Evolutionary conservation across 495 filamentous ascomycete genomes (phyloP), one percentile per base, ranked within the genome.

Genomic region (Extremus antarcticus): DNA sequence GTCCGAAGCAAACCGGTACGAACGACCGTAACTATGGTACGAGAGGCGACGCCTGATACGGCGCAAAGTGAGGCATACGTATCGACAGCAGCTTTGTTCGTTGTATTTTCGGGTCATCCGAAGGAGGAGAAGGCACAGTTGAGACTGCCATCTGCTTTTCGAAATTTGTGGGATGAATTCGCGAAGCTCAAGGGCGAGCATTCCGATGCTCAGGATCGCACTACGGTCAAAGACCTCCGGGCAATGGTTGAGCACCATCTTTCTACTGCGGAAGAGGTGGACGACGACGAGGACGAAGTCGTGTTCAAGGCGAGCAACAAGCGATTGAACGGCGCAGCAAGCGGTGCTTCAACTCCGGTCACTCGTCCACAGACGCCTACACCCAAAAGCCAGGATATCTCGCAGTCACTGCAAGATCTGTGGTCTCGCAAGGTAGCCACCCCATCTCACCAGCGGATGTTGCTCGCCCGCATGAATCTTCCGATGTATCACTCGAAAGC

Each of bases 401-500:
- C 71, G 17, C 73, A 79, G 4, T 62, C 61, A 3, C 73, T 88
- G 47, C 76, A 77, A 57, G 76, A 77, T 20, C 72, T 86, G n/a
- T 94, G 89, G 87, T 55, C 61, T 13, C 76, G 81, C 1, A 94
- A 91, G 63, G 68, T 71, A 13, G 80, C 75, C 4, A 80, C 84
- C 3, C 69, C 73, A 19, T 70, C 70, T 35, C 86, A 76, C 60
- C 79, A 80, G 61, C 68, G 68, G 2, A 85, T 85, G 79, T 72
- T 84, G 19, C 62, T 69, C 40, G 71, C 70, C 50, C 73, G 92
- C 43, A 81, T 79, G 71, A 83, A 80, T 51, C 75, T 98, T 21
- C 92, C 92, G 3, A 94, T 98, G 69, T 95, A 87, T 84, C 75
- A 77, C 35, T 95, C 90, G 68, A 84, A 82, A 56, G 71, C 85